phyloP scores from a whole-genome alignment of 441 rosid species.

The Erysimum cheiri region DNA sequence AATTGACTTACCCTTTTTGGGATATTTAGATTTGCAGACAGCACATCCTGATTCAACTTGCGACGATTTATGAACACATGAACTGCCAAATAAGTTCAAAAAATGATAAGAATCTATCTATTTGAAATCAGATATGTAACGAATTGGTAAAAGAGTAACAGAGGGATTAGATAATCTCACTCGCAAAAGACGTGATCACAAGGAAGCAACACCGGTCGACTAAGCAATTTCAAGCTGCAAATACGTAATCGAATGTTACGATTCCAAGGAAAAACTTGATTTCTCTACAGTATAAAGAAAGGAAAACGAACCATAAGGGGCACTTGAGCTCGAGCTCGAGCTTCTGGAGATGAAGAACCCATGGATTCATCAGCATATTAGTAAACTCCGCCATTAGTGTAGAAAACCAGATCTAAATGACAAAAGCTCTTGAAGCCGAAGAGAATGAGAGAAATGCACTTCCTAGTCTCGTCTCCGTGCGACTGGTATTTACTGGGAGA shows the following conservation, averaged over 20 bases:
- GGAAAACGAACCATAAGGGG: conserved; percentile 71
- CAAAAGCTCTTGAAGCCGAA: conserved; percentile 18
- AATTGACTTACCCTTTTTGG: conserved; percentile 49
- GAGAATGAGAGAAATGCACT: not conserved
- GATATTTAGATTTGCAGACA: conserved; percentile 54
- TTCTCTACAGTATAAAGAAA: not conserved
- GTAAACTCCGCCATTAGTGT: conserved; percentile 44
- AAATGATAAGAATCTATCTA: conserved; percentile 6
- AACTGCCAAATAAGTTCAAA: conserved; percentile 49
- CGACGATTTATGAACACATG: conserved; percentile 51
- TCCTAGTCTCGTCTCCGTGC: conserved; percentile 8
- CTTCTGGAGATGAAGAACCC: conserved; percentile 82
- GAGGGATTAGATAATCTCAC: conserved; percentile 40
- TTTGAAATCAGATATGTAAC: not conserved
- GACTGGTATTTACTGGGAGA: conserved; percentile 19
- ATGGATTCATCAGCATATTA: conserved; percentile 60
- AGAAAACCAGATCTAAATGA: conserved; percentile 23
- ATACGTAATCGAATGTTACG: conserved; percentile 9
- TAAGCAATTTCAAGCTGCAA: conserved; percentile 68
- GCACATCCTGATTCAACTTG: conserved; percentile 57
- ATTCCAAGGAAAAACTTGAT: conserved; percentile 4
- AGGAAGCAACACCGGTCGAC: conserved; percentile 69
- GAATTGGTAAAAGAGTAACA: not conserved
- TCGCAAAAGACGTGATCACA: conserved; percentile 87
- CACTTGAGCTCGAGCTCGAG: conserved; percentile 87